phyloP scores from a whole-genome alignment of 805 yeast species.

The Sporopachydermia lactativora region DNA sequence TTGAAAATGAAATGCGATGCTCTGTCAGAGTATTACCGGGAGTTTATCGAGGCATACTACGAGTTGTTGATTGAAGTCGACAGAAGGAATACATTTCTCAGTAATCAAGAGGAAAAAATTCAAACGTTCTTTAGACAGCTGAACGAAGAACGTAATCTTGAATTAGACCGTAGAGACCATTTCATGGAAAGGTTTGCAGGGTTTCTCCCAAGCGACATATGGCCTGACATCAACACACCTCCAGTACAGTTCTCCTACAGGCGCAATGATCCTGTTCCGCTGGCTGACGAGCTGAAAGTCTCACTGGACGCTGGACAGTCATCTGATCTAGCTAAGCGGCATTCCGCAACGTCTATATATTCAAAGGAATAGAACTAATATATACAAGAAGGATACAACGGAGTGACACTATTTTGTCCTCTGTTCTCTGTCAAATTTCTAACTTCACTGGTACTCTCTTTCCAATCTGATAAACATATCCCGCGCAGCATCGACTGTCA shows the following conservation, averaged over 20 bases:
- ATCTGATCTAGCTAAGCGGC: too few species aligned
- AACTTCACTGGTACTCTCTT: constrained; percentile 28
- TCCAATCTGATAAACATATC: constrained; percentile 42
- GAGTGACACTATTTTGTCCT: neutral
- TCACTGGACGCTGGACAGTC: too few species aligned
- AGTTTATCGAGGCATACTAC: constrained; percentile 38
- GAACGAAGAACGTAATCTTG: constrained; percentile 26
- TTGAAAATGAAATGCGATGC: constrained; percentile 24
- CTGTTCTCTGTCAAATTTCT: constrained; percentile 13
- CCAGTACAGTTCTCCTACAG: too few species aligned
- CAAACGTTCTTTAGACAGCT: constrained; percentile 28
- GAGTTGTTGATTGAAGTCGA: constrained; percentile 36
- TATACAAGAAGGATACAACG: neutral
- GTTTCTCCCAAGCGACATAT: constrained; percentile 41
- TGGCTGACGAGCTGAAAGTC: too few species aligned
- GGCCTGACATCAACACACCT: constrained; percentile 28
- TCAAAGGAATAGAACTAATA: too few species aligned
- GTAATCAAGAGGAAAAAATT: constrained; percentile 25
- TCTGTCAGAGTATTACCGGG: constrained; percentile 32
- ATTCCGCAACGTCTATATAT: too few species aligned
- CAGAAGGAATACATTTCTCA: constrained; percentile 31
- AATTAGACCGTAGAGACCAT: constrained; percentile 24
- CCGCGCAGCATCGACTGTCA: constrained; percentile 38
- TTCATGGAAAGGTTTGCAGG: constrained; percentile 37
- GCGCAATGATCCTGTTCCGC: too few species aligned